Conservation (phyloP, 768 basidiomycete genomes). For the Boletus insuetus region DNA sequence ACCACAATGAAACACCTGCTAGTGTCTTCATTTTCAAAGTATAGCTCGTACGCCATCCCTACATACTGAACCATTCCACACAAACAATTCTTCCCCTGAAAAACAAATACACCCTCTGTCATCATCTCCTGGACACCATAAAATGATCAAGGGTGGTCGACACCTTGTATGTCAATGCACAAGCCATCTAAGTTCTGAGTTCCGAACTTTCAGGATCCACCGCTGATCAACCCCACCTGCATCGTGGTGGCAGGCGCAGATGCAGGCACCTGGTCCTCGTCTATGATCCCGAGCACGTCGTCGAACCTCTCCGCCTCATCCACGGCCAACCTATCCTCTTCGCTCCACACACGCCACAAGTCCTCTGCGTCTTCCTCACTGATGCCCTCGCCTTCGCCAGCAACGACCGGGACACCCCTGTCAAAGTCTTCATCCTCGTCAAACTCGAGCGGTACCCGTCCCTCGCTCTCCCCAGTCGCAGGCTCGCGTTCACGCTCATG, state of each 20-base stretch:
- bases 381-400: neutral
- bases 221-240: neutral
- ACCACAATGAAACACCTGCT: no score
- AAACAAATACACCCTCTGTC: no score
- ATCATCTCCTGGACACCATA: no score
- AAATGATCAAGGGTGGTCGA: no score
- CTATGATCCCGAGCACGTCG: constrained; percentile 33
- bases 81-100: no score
- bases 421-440: constrained; percentile 67
- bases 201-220: neutral
- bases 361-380: constrained; percentile 14
- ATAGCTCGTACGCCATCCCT: no score
- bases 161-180: no score
- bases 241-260: neutral
- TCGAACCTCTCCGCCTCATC: constrained; percentile 34
- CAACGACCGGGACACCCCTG: constrained; percentile 10
- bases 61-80: no score
- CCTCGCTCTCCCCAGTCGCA: neutral
- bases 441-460: constrained; percentile 47
- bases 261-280: constrained; percentile 30
- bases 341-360: constrained; percentile 25
- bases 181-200: no score
- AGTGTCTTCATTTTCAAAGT: no score
- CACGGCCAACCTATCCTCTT: constrained; percentile 30
- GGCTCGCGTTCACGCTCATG: neutral